Percentiles rank a stretch among this genome's conserved stretches.
Evolutionary conservation across 2,329 filamentous ascomycete species (phyloP).

Genomic region (Pseudopyrenochaeta lycopersici): DNA sequence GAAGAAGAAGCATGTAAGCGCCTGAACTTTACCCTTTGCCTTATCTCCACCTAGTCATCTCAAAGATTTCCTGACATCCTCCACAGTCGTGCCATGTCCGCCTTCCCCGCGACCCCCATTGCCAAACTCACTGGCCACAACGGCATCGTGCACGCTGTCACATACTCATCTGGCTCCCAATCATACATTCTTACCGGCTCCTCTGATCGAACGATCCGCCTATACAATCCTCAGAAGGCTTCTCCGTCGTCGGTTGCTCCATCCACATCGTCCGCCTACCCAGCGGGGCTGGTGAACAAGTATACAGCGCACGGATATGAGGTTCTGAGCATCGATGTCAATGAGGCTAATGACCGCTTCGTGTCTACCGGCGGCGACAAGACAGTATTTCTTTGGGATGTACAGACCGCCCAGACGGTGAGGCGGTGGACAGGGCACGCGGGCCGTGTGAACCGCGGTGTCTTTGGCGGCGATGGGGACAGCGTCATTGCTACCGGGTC

Average conservation of each 20-base stretch:
- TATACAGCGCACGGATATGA: constrained; percentile 93
- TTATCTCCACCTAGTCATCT: background rate
- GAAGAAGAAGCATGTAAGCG: too few relatives aligned
- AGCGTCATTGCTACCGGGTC: constrained; percentile 75
- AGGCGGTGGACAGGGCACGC: constrained; percentile 78
- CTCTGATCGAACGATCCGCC: constrained; percentile 82
- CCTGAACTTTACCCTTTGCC: too few relatives aligned
- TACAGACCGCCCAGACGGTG: constrained; percentile 78
- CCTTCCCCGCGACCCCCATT: constrained; percentile 52
- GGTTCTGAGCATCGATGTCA: constrained; percentile 81
- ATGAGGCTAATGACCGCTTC: constrained; percentile 81
- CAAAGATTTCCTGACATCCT: background rate
- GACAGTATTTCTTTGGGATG: constrained; percentile 93
- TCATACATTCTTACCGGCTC: constrained; percentile 80
- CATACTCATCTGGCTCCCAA: constrained; percentile 59
- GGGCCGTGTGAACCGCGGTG: constrained; percentile 78
- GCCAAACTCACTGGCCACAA: constrained; percentile 53
- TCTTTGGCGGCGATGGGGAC: constrained; percentile 80
- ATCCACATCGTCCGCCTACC: constrained; percentile 27
- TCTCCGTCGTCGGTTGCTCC: constrained; percentile 47
- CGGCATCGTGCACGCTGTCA: constrained; percentile 60
- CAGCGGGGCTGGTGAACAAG: constrained; percentile 75
- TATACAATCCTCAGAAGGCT: constrained; percentile 78
- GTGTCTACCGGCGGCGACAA: constrained; percentile 90
- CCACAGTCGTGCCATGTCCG: constrained; percentile 35